Conservation (phyloP, 495 filamentous ascomycete species). For the Penicillium canescens region DNA sequence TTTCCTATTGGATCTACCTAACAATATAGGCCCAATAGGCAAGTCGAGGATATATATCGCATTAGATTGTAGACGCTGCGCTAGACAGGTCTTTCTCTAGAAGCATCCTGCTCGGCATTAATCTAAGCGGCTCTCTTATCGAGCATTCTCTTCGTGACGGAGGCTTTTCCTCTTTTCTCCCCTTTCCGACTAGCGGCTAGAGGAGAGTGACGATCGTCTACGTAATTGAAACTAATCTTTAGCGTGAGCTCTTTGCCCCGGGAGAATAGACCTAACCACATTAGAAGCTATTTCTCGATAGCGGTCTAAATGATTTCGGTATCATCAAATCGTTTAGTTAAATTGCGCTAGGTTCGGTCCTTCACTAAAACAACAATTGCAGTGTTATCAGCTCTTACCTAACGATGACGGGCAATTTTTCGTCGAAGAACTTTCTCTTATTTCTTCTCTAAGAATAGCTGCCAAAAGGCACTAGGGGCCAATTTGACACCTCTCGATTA, state of each 20-base stretch:
- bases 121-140: constrained; percentile 21
- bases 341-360: too few species aligned
- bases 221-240: constrained; percentile 17
- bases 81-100: background rate
- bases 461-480: too few species aligned
- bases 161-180: constrained; percentile 24
- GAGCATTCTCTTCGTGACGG: constrained; percentile 20
- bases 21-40: constrained; percentile 20
- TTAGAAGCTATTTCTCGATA: too few species aligned
- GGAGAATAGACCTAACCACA: too few species aligned
- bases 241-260: constrained; percentile 17
- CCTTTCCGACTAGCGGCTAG: constrained; percentile 1
- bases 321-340: too few species aligned
- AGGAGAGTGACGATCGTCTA: constrained; percentile 11
- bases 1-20: constrained; percentile 26
- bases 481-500: too few species aligned
- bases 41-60: constrained; percentile 21
- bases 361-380: too few species aligned
- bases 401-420: too few species aligned
- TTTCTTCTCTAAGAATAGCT: too few species aligned
- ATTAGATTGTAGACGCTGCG: constrained; percentile 11
- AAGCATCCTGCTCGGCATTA: constrained; percentile 22
- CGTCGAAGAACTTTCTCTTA: too few species aligned
- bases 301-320: too few species aligned
- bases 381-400: too few species aligned